Conservation (phyloP, 164 flowering plant genomes). For the Pachysandra terminalis region DNA sequence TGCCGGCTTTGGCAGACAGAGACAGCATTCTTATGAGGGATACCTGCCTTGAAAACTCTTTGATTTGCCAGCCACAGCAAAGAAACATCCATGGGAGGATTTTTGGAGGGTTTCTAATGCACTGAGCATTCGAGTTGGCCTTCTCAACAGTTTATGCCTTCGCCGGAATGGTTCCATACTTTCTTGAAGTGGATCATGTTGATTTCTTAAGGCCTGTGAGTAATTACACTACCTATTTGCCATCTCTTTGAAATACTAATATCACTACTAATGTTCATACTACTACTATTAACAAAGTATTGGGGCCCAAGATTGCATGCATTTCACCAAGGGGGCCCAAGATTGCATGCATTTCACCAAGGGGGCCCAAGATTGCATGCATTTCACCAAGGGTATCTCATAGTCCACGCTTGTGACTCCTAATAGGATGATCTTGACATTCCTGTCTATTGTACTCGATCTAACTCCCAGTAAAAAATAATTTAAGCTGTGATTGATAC, state of each 20-base stretch:
- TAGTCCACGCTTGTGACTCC: too few species aligned
- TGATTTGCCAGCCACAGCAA: constrained; percentile 92
- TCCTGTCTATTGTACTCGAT: too few species aligned
- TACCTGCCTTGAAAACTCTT: constrained; percentile 68
- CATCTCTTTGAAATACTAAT: neutral
- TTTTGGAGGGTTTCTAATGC: constrained; percentile 91
- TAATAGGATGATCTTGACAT: too few species aligned
- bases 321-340: too few species aligned
- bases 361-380: too few species aligned
- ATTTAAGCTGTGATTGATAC: too few species aligned
- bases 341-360: too few species aligned
- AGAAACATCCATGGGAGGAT: constrained; percentile 87
- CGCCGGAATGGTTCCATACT: constrained; percentile 71
- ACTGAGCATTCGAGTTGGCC: constrained; percentile 82
- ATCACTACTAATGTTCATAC: neutral
- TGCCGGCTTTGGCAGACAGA: constrained; percentile 93
- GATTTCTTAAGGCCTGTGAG: constrained; percentile 90
- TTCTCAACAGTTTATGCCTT: constrained; percentile 81
- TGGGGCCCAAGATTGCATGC: neutral
- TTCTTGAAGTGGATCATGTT: constrained; percentile 88
- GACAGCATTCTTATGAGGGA: constrained; percentile 82
- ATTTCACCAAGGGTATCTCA: too few species aligned
- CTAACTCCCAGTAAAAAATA: too few species aligned
- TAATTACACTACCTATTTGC: constrained; percentile 9
- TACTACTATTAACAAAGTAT: neutral